phyloP scores from a whole-genome alignment of 306 rosid species.

The Cajanus cajan region DNA sequence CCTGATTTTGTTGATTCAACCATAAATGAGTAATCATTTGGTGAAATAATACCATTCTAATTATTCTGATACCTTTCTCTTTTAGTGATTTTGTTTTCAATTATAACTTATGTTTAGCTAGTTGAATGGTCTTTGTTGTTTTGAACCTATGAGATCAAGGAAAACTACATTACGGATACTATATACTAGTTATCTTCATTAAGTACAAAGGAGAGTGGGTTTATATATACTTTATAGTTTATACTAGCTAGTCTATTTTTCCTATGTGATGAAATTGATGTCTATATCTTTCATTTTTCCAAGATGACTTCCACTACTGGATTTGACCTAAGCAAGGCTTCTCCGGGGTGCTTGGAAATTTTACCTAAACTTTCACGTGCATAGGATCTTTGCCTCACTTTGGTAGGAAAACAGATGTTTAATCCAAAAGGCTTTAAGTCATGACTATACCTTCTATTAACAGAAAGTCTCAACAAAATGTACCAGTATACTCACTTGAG shows the following conservation, averaged over 20 bases:
- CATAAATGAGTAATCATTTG: conserved; percentile 1
- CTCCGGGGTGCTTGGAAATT: conserved; percentile 27
- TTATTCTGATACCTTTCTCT: background rate
- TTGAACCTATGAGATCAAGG: background rate
- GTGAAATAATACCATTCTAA: conserved; percentile 11
- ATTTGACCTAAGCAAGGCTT: conserved; percentile 28
- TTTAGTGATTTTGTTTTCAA: background rate
- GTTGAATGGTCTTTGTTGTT: conserved; percentile 7
- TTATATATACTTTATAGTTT: too few species aligned
- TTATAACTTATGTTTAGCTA: background rate
- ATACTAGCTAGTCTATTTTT: background rate
- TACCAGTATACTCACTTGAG: background rate
- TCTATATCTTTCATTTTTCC: background rate
- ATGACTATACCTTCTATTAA: background rate
- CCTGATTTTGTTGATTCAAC: background rate
- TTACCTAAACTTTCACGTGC: conserved; percentile 20
- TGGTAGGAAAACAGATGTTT: background rate
- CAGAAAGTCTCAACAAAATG: background rate
- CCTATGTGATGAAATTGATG: background rate
- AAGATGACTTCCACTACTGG: conserved; percentile 18
- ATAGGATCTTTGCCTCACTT: conserved; percentile 13
- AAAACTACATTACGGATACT: background rate
- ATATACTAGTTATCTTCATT: background rate
- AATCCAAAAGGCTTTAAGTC: background rate
- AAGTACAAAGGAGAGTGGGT: background rate